These are phyloP conservation scores for Gonapodya prolifera DNA, from an alignment of 192 early-diverging fungal species.

Conservation along the genomic window DNA sequence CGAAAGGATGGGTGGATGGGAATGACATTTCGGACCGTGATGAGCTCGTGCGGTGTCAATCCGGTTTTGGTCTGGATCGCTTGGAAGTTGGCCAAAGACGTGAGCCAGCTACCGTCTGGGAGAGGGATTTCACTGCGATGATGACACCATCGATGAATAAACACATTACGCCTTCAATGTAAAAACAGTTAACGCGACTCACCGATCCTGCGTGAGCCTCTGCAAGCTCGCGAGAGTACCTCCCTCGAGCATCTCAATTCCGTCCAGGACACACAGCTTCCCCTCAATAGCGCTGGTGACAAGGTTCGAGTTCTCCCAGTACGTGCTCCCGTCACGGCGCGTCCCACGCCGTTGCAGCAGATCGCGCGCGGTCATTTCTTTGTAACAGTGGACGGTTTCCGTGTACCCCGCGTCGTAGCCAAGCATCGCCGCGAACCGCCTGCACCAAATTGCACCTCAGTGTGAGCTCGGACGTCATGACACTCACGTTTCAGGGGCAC, in stretches of 20 bases:
- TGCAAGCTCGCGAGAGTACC: slow-evolving; percentile 56
- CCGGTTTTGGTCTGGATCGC: slow-evolving; percentile 30
- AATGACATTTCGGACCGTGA: slow-evolving; percentile 26
- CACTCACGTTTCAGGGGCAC: too few species aligned
- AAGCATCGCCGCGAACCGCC: slow-evolving; percentile 36
- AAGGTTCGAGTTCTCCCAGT: slow-evolving; percentile 58
- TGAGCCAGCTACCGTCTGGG: slow-evolving; percentile 48
- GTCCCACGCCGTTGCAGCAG: slow-evolving; percentile 63
- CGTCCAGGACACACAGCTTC: slow-evolving; percentile 56
- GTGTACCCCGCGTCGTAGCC: slow-evolving; percentile 9
- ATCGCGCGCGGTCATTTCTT: slow-evolving; percentile 67
- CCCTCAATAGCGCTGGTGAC: slow-evolving; percentile 60
- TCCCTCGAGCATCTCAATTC: slow-evolving; percentile 51
- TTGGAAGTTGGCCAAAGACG: slow-evolving; percentile 36
- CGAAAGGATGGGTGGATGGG: slow-evolving; percentile 61
- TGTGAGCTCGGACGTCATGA: too few species aligned
- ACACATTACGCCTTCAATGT: too few species aligned
- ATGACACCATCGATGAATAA: too few species aligned
- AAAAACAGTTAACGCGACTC: too few species aligned
- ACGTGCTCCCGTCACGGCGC: slow-evolving; percentile 48
- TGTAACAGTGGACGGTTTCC: slow-evolving; percentile 1
- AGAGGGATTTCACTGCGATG: slow-evolving; percentile 54
- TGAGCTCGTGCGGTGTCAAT: slow-evolving; percentile 33
- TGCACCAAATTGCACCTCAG: too few species aligned
- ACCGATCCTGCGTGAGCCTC: slow-evolving; percentile 49